Conservation (phyloP, 345 rosid species). For the Bretschneidera sinensis region DNA sequence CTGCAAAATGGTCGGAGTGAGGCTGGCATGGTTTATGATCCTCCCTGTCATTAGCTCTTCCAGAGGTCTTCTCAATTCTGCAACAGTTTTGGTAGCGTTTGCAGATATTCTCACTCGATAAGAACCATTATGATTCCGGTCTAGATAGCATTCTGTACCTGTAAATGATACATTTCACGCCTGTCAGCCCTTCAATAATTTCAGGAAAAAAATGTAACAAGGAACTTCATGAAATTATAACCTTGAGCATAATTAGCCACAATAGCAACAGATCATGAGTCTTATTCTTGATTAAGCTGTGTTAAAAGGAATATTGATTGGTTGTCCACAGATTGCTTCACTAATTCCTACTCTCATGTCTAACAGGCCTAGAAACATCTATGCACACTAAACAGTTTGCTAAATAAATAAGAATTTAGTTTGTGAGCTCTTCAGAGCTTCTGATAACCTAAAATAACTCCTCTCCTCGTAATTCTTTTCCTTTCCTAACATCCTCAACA, state of each 20-base stretch:
- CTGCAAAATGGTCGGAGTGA: constrained; percentile 47
- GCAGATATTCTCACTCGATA: constrained; percentile 62
- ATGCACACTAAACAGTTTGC: not conserved
- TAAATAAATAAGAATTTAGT: no score
- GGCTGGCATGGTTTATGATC: constrained; percentile 46
- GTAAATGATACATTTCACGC: constrained; percentile 10
- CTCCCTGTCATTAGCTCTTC: constrained; percentile 79
- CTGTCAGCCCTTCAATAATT: not conserved
- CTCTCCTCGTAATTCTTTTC: no score
- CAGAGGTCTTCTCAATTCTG: constrained; percentile 73
- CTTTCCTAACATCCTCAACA: no score
- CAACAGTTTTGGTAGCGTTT: constrained; percentile 67
- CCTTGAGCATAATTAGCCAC: not conserved
- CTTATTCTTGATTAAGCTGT: not conserved
- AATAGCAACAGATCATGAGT: not conserved
- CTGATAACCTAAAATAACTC: no score
- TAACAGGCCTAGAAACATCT: not conserved
- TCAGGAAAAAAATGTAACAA: not conserved
- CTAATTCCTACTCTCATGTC: not conserved
- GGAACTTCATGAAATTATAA: not conserved
- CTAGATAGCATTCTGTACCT: constrained; percentile 50
- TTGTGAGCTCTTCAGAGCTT: no score
- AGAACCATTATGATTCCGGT: constrained; percentile 47
- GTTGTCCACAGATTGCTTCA: not conserved
- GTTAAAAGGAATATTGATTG: no score